Percentiles rank a stretch among this genome's conserved stretches.
phyloP scores from a whole-genome alignment of 23 red algal species.

The Gracilaria gracilis region DNA sequence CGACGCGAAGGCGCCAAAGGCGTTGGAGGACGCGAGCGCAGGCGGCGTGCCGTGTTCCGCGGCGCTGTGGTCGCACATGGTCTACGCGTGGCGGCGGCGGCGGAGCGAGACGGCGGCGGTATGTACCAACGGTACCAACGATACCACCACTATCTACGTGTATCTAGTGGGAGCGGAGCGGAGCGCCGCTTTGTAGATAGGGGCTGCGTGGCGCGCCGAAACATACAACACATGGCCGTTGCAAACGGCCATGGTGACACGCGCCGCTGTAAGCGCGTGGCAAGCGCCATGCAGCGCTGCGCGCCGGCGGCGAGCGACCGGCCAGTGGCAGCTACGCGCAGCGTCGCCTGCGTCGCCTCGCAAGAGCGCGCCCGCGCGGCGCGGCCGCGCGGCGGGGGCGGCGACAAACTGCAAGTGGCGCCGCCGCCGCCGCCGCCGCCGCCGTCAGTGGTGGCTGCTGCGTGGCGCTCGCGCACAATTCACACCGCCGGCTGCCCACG shows the following conservation, averaged over 20 bases:
- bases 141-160: not conserved
- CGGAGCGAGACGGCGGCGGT: not conserved
- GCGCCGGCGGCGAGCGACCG: too few species aligned
- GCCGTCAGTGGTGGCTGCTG: too few species aligned
- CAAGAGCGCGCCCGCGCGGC: too few species aligned
- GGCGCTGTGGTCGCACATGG: not conserved
- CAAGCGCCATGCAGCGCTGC: not conserved
- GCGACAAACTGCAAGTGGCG: too few species aligned
- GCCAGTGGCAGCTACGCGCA: too few species aligned
- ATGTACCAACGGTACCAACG: not conserved
- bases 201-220: not conserved
- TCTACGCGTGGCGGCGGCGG: too few species aligned
- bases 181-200: not conserved
- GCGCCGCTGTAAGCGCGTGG: too few species aligned
- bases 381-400: too few species aligned
- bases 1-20: slow-evolving; percentile 34
- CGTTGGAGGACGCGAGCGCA: not conserved
- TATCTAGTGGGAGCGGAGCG: not conserved
- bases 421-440: too few species aligned
- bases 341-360: too few species aligned
- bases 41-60: not conserved
- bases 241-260: not conserved
- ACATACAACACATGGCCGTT: not conserved
- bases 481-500: too few species aligned
- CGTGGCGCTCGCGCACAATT: too few species aligned